A percentile compares a stretch with the other conserved stretches of the same genome.
phyloP scores from a whole-genome alignment of 75 land plant genomes.

The Cryptomeria japonica region DNA sequence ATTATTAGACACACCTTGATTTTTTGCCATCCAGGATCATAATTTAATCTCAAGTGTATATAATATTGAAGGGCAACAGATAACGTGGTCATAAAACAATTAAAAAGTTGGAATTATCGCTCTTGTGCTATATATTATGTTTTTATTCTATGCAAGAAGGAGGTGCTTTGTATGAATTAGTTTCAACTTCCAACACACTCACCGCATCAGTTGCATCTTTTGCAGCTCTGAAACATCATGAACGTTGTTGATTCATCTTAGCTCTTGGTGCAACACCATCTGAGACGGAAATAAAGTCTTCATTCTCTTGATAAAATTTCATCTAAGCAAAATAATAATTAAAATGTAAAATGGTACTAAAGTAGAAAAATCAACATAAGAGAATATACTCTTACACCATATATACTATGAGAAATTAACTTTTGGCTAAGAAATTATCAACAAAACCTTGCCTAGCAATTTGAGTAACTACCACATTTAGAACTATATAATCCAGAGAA shows the following conservation, averaged over 20 bases:
- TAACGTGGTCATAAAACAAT: constrained; percentile 69
- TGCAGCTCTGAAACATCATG: constrained; percentile 86
- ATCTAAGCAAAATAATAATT: neutral
- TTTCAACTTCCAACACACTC: constrained; percentile 11
- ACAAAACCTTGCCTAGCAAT: neutral
- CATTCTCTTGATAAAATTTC: neutral
- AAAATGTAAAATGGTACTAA: neutral
- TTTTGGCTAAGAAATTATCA: neutral
- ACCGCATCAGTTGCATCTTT: constrained; percentile 87
- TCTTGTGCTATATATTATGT: neutral
- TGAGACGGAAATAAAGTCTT: constrained; percentile 16
- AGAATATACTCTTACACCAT: neutral
- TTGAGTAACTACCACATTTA: neutral
- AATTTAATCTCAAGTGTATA: constrained; percentile 75
- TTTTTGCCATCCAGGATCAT: constrained; percentile 85
- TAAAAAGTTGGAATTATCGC: neutral
- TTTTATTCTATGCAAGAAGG: too few relatives aligned
- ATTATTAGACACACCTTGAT: constrained; percentile 47
- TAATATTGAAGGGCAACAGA: constrained; percentile 85
- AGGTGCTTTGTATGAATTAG: neutral
- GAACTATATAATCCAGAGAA: neutral
- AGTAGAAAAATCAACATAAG: neutral
- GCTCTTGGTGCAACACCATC: constrained; percentile 99
- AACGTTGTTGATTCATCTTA: constrained; percentile 93
- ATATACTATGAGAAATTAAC: neutral